phyloP scores from a whole-genome alignment of 768 basidiomycete species.

The Gyrodon lividus region DNA sequence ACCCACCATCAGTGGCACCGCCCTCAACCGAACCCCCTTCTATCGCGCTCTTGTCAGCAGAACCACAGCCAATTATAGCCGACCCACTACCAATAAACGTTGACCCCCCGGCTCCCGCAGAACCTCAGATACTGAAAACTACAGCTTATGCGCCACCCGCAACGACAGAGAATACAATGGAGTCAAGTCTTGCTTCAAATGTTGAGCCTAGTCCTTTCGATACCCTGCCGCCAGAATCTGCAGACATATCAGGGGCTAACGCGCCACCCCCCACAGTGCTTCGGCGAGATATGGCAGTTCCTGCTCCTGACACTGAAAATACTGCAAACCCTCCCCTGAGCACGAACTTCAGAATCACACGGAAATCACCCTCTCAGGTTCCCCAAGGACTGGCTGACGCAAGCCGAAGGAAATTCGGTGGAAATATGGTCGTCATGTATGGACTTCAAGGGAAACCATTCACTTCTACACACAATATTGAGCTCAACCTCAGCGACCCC shows the following conservation, averaged over 20 bases:
- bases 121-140: neutral
- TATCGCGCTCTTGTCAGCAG: neutral
- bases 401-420: constrained; percentile 11
- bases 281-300: constrained; percentile 1
- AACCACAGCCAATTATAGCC: neutral
- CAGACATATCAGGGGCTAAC: no score
- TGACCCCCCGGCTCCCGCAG: neutral
- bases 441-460: constrained; percentile 19
- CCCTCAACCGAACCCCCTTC: neutral
- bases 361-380: neutral
- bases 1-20: neutral
- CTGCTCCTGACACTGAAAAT: constrained; percentile 10
- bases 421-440: constrained; percentile 20
- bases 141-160: neutral
- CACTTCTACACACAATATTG: constrained; percentile 18
- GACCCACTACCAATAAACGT: neutral
- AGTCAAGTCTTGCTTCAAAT: neutral
- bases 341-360: constrained; percentile 16
- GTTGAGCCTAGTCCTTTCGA: neutral
- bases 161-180: neutral
- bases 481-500: constrained; percentile 30
- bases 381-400: neutral
- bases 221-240: neutral
- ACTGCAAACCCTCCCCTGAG: constrained; percentile 15
- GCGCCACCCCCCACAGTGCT: neutral